Evolutionary conservation across 2,329 filamentous ascomycete genomes (phyloP).

Genomic region (Claviceps monticola): DNA sequence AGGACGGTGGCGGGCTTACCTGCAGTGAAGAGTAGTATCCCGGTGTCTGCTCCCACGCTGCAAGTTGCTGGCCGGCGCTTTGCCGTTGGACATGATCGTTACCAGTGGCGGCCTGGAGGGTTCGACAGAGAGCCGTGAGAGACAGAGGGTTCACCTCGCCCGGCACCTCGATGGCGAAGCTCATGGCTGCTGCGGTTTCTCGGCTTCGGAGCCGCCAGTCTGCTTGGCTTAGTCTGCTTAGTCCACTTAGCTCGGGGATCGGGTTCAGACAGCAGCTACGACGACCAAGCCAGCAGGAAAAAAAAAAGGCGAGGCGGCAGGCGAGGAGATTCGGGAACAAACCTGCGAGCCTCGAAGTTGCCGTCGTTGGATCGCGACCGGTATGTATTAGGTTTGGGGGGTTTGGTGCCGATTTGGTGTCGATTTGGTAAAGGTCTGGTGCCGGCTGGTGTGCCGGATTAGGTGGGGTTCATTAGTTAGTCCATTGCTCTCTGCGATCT

Average conservation of each 20-base stretch:
- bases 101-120: slow-evolving; percentile 49
- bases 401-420: background rate
- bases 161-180: slow-evolving; percentile 61
- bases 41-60: slow-evolving; percentile 53
- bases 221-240: background rate
- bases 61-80: slow-evolving; percentile 54
- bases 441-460: too few species aligned
- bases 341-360: background rate
- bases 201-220: background rate
- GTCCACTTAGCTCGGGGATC: background rate
- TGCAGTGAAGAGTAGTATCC: slow-evolving; percentile 58
- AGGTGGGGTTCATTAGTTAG: too few species aligned
- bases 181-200: slow-evolving; percentile 33
- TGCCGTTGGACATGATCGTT: slow-evolving; percentile 49
- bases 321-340: background rate
- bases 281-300: background rate
- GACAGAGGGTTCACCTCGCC: slow-evolving; percentile 66
- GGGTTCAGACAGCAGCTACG: background rate
- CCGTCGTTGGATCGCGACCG: background rate
- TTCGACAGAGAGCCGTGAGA: slow-evolving; percentile 47
- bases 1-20: slow-evolving; percentile 27
- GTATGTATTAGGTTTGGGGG: background rate
- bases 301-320: background rate
- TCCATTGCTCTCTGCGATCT: too few species aligned
- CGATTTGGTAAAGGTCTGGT: background rate